A percentile compares a stretch with the other conserved stretches of the same genome.
phyloP scores from a whole-genome alignment of 495 filamentous ascomycete species.

The Sphaerosporella brunnea region DNA sequence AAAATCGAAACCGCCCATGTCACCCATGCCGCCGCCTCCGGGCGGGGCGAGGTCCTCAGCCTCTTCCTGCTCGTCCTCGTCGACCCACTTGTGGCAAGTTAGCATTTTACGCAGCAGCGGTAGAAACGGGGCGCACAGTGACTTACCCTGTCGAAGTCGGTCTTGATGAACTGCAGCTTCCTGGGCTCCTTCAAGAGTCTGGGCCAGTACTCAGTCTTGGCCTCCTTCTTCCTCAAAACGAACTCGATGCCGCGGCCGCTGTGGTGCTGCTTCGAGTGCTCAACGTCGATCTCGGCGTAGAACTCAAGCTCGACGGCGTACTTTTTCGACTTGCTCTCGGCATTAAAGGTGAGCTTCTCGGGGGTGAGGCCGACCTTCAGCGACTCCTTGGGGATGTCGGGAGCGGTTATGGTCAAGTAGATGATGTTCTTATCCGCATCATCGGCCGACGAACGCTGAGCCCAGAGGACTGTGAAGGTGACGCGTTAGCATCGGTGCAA shows the following conservation, averaged over 20 bases:
- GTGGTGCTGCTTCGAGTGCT: conserved; percentile 64
- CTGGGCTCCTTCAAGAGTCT: conserved; percentile 72
- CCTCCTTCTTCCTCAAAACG: conserved; percentile 89
- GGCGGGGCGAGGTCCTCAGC: conserved; percentile 67
- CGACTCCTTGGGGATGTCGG: conserved; percentile 53
- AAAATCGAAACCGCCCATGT: no score
- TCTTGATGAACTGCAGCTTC: conserved; percentile 94
- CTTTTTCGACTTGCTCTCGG: conserved; percentile 58
- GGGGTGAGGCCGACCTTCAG: conserved; percentile 66
- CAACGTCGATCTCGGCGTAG: conserved; percentile 76
- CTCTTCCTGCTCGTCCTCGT: conserved; percentile 96
- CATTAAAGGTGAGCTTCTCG: conserved; percentile 60
- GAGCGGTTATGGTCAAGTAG: conserved; percentile 72
- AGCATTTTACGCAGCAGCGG: no score
- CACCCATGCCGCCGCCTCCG: conserved; percentile 37
- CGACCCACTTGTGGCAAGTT: conserved; percentile 99
- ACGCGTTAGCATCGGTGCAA: neutral
- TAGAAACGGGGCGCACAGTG: no score
- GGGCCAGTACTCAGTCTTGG: conserved; percentile 83
- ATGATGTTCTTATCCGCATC: conserved; percentile 79
- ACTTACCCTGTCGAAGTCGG: conserved; percentile 87
- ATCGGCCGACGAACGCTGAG: conserved; percentile 70
- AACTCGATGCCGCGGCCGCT: conserved; percentile 70
- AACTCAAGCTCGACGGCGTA: conserved; percentile 81
- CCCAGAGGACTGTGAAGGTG: conserved; percentile 62